Base-by-base conservation (phyloP, 257 asterid species). In the Plantago major region DNA sequence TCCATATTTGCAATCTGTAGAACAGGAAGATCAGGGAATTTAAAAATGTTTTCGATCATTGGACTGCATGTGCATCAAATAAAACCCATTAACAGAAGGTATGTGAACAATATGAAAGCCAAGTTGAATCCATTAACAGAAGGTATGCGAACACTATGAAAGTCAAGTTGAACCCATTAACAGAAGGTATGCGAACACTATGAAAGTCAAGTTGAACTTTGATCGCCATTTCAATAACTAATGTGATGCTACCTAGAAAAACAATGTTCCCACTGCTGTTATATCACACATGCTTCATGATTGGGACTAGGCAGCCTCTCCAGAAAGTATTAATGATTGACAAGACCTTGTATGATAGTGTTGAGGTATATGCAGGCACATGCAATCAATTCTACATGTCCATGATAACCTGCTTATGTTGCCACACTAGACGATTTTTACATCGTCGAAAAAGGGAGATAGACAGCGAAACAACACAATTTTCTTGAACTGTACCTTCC, bases 1-100 rank as follows among this genome's bases (percentile, higher is more conserved):
- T 72, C 79, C 89, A 73, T 78, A 80, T 63, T 81, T 81, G 59
- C 90, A 87, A 22, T 71, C 99, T 93, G 85, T 43, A 80, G 81
- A 62, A 56, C 62, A 68, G 22, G 46, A 62, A 14, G 57, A 40
- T 70, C n/a, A 49, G 66, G 44, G 17, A 45, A 58, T 50, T 57
- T 42, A 26, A 60, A 38, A 67, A 46, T 3, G 4, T 15, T 14
- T 43, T 14, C 40, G 46, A 22, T 40, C 63, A 46, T 57, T 40
- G 16, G 42, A 54, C 26, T 56, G 57, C 59, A 46, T 47, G 47
- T 58, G 67, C 68, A 63, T 58, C 38, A 74, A 18, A 59, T 62
- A 46, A 42, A 66, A 16, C 19, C n/a, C 19, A 42, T 16, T 15
- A 22, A 62, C 5, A 50, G 58, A 7, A 57, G 54, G 63, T 38